A percentile compares a stretch with the other conserved stretches of the same genome.
phyloP scores from a whole-genome alignment of 73 alveolate species.

The Tetrahymena borealis region DNA sequence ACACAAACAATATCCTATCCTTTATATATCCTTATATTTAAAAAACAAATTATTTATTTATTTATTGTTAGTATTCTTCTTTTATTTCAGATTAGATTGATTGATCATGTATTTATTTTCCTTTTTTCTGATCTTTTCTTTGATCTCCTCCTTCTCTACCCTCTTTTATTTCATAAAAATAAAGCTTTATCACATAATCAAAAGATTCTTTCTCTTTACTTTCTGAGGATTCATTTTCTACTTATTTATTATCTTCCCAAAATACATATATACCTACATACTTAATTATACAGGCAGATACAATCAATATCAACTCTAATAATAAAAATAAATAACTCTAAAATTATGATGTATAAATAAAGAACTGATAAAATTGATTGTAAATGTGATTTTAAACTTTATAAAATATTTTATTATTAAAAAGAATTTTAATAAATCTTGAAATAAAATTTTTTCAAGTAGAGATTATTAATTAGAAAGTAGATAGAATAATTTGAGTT shows the following conservation, averaged over 20 bases:
- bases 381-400: no score
- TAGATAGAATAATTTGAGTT: no score
- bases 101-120: neutral
- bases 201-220: neutral
- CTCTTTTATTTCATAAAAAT: neutral
- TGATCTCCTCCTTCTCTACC: neutral
- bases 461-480: no score
- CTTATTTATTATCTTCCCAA: no score
- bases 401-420: no score
- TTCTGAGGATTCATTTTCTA: neutral
- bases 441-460: no score
- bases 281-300: no score
- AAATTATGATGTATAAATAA: no score
- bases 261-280: neutral
- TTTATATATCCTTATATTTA: neutral
- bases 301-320: no score
- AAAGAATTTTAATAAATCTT: no score
- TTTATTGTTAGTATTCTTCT: neutral
- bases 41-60: neutral
- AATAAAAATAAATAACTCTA: no score
- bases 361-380: no score
- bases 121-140: constrained; percentile 1
- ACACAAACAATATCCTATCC: neutral
- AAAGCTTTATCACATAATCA: neutral
- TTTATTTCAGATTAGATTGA: neutral